Conservation (phyloP, 2,329 filamentous ascomycete genomes). For the Colletotrichum lini region DNA sequence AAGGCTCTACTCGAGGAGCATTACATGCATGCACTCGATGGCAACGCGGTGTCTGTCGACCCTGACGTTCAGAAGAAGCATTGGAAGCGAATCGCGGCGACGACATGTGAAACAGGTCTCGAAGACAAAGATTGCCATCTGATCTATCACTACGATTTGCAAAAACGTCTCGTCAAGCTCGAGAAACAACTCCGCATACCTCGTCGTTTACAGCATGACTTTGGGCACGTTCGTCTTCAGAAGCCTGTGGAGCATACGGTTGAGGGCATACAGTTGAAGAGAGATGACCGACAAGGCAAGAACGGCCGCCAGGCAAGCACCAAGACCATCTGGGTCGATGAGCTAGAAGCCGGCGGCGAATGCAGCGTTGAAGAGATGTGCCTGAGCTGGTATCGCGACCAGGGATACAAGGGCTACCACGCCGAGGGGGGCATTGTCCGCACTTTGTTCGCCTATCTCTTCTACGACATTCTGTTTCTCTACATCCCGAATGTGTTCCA, state of each 20-base stretch:
- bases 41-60: constrained; percentile 55
- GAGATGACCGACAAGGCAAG: constrained; percentile 61
- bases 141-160: constrained; percentile 93
- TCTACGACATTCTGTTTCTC: constrained; percentile 92
- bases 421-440: constrained; percentile 91
- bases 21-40: constrained; percentile 81
- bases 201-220: constrained; percentile 91
- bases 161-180: constrained; percentile 93
- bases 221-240: constrained; percentile 84
- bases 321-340: constrained; percentile 92
- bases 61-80: constrained; percentile 77
- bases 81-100: constrained; percentile 83
- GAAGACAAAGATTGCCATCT: constrained; percentile 92
- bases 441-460: constrained; percentile 92
- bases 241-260: constrained; percentile 83
- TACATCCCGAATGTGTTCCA: constrained; percentile 98
- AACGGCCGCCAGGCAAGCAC: constrained; percentile 64
- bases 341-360: constrained; percentile 76
- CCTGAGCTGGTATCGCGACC: constrained; percentile 83
- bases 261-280: constrained; percentile 83
- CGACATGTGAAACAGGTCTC: constrained; percentile 88
- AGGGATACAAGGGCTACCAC: constrained; percentile 96
- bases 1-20: constrained; percentile 96
- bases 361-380: constrained; percentile 97
- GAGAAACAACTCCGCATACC: constrained; percentile 88